phyloP scores from a whole-genome alignment of 2,329 filamentous ascomycete genomes.

The Eutypa lata region DNA sequence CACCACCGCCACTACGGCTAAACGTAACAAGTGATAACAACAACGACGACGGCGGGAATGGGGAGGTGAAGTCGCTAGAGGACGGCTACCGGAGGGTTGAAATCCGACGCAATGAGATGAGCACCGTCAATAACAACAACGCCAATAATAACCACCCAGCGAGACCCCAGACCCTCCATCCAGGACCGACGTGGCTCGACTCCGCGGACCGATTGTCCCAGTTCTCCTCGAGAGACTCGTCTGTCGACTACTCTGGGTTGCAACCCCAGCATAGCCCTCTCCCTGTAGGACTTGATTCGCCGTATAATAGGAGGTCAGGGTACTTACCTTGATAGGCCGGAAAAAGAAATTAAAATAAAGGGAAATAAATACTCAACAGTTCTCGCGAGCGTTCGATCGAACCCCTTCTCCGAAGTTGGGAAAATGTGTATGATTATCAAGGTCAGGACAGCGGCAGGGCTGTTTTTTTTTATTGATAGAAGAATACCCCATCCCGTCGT shows the following conservation, averaged over 20 bases:
- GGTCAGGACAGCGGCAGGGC: too few species aligned
- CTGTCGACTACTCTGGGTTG: background rate
- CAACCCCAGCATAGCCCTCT: background rate
- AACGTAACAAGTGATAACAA: slow-evolving; percentile 4
- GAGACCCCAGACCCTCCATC: background rate
- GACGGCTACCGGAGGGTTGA: slow-evolving; percentile 13
- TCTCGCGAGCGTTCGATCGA: too few species aligned
- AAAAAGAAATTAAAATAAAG: too few species aligned
- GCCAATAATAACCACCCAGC: background rate
- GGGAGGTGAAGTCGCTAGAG: slow-evolving; percentile 8
- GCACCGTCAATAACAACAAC: background rate
- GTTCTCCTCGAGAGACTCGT: background rate
- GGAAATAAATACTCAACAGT: too few species aligned
- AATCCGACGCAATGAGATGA: slow-evolving; percentile 27
- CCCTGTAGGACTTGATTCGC: background rate
- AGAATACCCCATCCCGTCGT: too few species aligned
- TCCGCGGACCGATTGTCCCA: background rate
- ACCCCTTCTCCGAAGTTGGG: too few species aligned
- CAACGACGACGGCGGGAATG: background rate
- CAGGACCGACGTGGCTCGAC: background rate
- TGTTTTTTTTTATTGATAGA: too few species aligned
- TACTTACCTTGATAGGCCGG: background rate
- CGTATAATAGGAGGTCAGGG: background rate
- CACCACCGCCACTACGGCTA: background rate
- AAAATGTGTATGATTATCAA: too few species aligned